Conservation (phyloP, 2,329 filamentous ascomycete species). For the Basipetospora chlamydospora region DNA sequence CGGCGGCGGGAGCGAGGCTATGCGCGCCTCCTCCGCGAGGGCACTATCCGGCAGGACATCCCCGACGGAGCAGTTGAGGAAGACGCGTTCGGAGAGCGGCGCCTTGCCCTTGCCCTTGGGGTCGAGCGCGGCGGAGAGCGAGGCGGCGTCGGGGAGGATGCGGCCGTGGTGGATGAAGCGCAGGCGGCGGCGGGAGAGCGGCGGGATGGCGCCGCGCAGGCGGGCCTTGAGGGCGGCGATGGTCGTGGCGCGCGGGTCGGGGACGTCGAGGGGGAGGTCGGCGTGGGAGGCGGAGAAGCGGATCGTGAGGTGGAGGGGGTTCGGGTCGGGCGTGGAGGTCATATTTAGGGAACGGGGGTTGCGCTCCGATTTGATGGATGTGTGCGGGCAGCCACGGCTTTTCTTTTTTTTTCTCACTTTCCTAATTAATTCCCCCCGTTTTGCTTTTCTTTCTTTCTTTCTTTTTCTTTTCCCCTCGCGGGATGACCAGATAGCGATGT, state of each 20-base stretch:
- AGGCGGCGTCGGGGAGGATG: constrained; percentile 59
- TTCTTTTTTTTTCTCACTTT: no score
- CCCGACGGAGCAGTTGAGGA: constrained; percentile 88
- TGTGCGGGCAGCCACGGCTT: no score
- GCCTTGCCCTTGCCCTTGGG: constrained; percentile 53
- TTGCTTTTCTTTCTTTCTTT: no score
- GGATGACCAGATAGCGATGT: no score
- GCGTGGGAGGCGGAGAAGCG: constrained; percentile 79
- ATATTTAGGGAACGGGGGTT: no score
- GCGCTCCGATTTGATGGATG: no score
- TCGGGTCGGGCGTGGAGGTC: constrained; percentile 9
- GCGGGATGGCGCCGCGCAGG: constrained; percentile 55
- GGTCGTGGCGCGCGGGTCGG: constrained; percentile 52
- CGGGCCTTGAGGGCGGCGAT: constrained; percentile 67
- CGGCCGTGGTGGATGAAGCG: constrained; percentile 85
- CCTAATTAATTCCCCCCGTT: no score
- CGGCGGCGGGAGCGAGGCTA: constrained; percentile 19
- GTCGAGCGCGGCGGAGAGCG: constrained; percentile 50
- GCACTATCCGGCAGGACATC: constrained; percentile 55
- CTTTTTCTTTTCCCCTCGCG: no score
- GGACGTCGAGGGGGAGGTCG: constrained; percentile 67
- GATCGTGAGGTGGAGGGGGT: constrained; percentile 61
- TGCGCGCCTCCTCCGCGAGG: constrained; percentile 50
- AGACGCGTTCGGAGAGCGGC: constrained; percentile 42
- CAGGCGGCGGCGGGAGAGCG: constrained; percentile 53